Evolutionary conservation across 352 stramenopile genomes (phyloP), one percentile per base, ranked within the genome.

Genomic region (Phytophthora kernoviae): DNA sequence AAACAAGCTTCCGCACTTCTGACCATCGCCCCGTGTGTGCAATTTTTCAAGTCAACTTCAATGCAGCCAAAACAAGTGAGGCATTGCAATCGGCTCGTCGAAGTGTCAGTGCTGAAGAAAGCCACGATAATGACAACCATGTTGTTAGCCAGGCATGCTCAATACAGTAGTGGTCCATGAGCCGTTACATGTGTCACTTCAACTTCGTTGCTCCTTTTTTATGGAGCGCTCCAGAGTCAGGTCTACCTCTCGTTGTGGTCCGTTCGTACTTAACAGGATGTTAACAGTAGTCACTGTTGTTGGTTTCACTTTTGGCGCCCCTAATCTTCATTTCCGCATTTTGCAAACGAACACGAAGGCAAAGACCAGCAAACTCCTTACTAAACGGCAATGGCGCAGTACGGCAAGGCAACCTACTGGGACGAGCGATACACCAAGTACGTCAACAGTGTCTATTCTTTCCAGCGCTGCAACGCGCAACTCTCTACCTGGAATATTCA

Each of bases 381-480:
- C 9, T 43, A 11, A 4, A 43, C 37, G 8, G 15, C 10, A 8
- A 95, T 97, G 89, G 89, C 89, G 73, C 88, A 96, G 61, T 96
- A 96, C 77, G 91, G 91, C 70, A 97, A 98, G 68, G 88, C 90
- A 12, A 91, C 73, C 18, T 98, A 98, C 77, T 98, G 93, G 93
- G 93, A 98, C 55, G 91, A 97, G 59, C 84, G 93, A 49, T 98
- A 98, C 84, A 97, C 91, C 62, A 98, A 97, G 83, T 96, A 68
- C 62, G 85, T 65, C 1, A 17, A 5, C 1, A 8, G 12, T 18
- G 6, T 54, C 20, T 37, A 5, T 15, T 36, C 33, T 40, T 14
- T 42, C 27, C 2, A 27, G 0, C 24, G 33, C 32, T 47, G 4
- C 14, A n/a, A n/a, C 26, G 24, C 15, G 15, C 10, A 36, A 9